Percentiles rank a stretch among this genome's conserved stretches.
phyloP scores from a whole-genome alignment of 78 protist genomes.

The Diacronema lutheri region DNA sequence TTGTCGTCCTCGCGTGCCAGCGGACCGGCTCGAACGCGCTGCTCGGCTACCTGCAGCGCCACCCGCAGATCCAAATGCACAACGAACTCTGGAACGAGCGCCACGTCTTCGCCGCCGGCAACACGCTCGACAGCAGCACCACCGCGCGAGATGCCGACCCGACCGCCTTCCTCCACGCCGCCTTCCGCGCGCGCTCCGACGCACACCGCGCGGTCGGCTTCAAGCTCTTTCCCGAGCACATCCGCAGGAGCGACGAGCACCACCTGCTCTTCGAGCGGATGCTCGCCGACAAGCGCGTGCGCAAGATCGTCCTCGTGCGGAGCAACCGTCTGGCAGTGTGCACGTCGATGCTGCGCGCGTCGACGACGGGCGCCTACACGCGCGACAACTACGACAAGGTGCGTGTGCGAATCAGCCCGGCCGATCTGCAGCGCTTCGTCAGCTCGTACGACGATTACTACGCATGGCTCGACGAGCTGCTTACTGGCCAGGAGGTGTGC shows the following conservation, averaged over 20 bases:
- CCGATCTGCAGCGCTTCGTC: not conserved
- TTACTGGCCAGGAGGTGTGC: not conserved
- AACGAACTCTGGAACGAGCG: not conserved
- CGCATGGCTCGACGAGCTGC: not conserved
- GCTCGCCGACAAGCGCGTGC: not conserved
- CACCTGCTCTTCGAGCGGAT: not conserved
- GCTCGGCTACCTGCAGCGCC: not conserved
- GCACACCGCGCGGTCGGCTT: slow-evolving; percentile 11
- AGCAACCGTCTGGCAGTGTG: not conserved
- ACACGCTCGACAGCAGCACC: not conserved
- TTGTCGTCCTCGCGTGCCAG: slow-evolving; percentile 9
- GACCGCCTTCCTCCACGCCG: not conserved
- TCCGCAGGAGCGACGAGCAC: not conserved
- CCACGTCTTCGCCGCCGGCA: not conserved
- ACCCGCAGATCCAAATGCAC: slow-evolving; percentile 7
- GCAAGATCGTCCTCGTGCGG: slow-evolving; percentile 6
- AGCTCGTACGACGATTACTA: not conserved
- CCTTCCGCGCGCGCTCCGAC: not conserved
- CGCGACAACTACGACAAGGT: not conserved
- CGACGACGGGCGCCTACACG: not conserved
- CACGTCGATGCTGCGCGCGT: not conserved
- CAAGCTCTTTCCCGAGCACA: slow-evolving; percentile 31
- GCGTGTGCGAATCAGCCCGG: not conserved
- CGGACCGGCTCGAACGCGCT: slow-evolving; percentile 21
- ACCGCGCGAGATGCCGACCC: not conserved